Evolutionary conservation across 805 yeast species (phyloP).

Genomic region (Candida ovalis): DNA sequence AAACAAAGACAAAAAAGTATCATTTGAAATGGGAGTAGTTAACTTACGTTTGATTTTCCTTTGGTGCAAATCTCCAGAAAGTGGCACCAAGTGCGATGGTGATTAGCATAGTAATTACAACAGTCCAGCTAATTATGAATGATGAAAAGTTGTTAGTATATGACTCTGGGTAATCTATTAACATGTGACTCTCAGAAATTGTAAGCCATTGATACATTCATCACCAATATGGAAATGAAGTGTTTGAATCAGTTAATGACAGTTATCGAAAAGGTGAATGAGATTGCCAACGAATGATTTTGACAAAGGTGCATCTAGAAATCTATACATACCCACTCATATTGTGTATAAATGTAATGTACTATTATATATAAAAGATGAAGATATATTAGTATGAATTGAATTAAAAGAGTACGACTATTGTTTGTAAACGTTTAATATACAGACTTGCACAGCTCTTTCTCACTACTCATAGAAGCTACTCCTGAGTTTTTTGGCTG

Average conservation of each 20-base stretch:
- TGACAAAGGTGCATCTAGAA: background rate
- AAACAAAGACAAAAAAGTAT: background rate
- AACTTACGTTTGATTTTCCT: constrained; percentile 65
- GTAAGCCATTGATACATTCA: background rate
- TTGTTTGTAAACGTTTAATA: too few species aligned
- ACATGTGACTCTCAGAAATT: too few species aligned
- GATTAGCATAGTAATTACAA: constrained; percentile 57
- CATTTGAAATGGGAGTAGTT: too few species aligned
- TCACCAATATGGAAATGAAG: background rate
- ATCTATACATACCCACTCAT: constrained; percentile 20
- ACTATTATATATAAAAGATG: background rate
- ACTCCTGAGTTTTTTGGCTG: background rate
- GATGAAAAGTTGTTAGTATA: constrained; percentile 2
- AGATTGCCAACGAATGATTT: background rate
- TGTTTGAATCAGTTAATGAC: background rate
- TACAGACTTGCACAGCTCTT: too few species aligned
- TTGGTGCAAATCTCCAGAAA: constrained; percentile 86
- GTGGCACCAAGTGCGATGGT: constrained; percentile 56
- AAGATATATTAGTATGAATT: too few species aligned
- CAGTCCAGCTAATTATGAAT: constrained; percentile 54
- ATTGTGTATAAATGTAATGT: background rate
- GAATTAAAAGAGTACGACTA: too few species aligned
- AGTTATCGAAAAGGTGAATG: background rate
- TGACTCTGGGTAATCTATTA: too few species aligned
- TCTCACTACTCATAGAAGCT: too few species aligned